These are phyloP conservation scores for Hymenoscyphus occultus DNA, from an alignment of 2,329 filamentous ascomycete genomes.

Conservation along the genomic window DNA sequence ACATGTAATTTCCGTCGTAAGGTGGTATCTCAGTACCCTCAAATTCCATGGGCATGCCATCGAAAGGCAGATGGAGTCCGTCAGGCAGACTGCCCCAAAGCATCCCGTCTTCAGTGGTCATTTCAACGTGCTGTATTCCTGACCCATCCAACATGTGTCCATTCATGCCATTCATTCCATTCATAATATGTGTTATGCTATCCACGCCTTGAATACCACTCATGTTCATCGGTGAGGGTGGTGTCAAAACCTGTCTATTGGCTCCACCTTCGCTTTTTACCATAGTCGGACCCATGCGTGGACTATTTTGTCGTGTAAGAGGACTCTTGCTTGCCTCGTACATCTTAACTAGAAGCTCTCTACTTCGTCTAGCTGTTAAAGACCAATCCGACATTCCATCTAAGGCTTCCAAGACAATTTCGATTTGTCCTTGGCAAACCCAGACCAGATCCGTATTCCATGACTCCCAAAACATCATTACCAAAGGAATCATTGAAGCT, in stretches of 20 bases:
- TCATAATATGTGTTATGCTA: slow-evolving; percentile 32
- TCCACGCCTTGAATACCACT: slow-evolving; percentile 33
- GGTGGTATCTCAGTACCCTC: slow-evolving; percentile 21
- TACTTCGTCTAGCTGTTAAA: slow-evolving; percentile 57
- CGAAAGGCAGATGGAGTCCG: slow-evolving; percentile 36
- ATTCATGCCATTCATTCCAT: slow-evolving; percentile 21
- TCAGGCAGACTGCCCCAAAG: slow-evolving; percentile 48
- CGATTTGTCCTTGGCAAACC: slow-evolving; percentile 54
- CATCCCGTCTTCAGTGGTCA: slow-evolving; percentile 50
- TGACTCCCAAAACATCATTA: slow-evolving; percentile 69
- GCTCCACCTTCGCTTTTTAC: slow-evolving; percentile 30
- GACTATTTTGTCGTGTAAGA: slow-evolving; percentile 32
- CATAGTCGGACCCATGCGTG: slow-evolving; percentile 32
- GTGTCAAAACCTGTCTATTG: slow-evolving; percentile 16
- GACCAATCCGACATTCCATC: slow-evolving; percentile 65
- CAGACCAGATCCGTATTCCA: slow-evolving; percentile 33
- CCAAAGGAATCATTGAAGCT: slow-evolving; percentile 73
- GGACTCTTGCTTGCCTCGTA: slow-evolving; percentile 51
- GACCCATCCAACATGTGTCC: slow-evolving; percentile 30
- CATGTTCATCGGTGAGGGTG: slow-evolving; percentile 19
- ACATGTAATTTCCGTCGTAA: slow-evolving; percentile 29
- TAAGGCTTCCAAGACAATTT: slow-evolving; percentile 57
- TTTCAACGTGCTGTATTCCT: slow-evolving; percentile 44
- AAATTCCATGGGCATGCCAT: slow-evolving; percentile 31
- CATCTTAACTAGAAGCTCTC: slow-evolving; percentile 62